These are phyloP conservation scores for Holtermanniella nyarrowii DNA, from an alignment of 768 basidiomycete species.

Conservation along the genomic window DNA sequence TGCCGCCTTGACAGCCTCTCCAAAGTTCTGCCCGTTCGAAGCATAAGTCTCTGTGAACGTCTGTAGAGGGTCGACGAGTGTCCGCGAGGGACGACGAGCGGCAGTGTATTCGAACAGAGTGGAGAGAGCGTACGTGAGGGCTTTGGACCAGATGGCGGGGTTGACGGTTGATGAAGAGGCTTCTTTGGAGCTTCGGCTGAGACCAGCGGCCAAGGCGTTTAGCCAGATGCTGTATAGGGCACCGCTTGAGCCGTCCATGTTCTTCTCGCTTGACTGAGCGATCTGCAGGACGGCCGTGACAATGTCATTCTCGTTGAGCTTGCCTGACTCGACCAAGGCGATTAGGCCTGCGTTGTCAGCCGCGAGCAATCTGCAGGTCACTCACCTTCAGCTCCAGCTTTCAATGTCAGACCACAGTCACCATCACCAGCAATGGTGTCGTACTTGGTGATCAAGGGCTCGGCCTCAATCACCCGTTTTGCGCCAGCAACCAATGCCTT, in stretches of 20 bases:
- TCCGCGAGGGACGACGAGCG: slow-evolving; percentile 79
- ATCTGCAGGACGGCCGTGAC: slow-evolving; percentile 53
- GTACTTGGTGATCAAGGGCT: slow-evolving; percentile 81
- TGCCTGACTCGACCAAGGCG: slow-evolving; percentile 49
- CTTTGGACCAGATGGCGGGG: slow-evolving; percentile 54
- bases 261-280: slow-evolving; percentile 64
- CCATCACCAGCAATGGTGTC: slow-evolving; percentile 91
- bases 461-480: slow-evolving; percentile 58
- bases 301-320: slow-evolving; percentile 56
- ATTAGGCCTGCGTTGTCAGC: slow-evolving; percentile 66
- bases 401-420: slow-evolving; percentile 54
- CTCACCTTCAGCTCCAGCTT: slow-evolving; percentile 50
- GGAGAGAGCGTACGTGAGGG: slow-evolving; percentile 45
- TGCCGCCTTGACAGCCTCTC: slow-evolving; percentile 53
- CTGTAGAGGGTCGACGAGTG: slow-evolving; percentile 80
- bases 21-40: slow-evolving; percentile 42
- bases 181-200: slow-evolving; percentile 60
- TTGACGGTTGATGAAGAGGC: slow-evolving; percentile 34
- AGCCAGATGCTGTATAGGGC: slow-evolving; percentile 74
- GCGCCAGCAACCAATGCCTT: slow-evolving; percentile 56
- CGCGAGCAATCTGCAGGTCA: slow-evolving; percentile 8
- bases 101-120: slow-evolving; percentile 52
- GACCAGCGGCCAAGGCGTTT: slow-evolving; percentile 58
- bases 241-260: slow-evolving; percentile 86
- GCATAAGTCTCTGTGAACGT: slow-evolving; percentile 56